These are phyloP conservation scores for Alternaria panax DNA, from an alignment of 2,329 filamentous ascomycete genomes.

Conservation along the genomic window DNA sequence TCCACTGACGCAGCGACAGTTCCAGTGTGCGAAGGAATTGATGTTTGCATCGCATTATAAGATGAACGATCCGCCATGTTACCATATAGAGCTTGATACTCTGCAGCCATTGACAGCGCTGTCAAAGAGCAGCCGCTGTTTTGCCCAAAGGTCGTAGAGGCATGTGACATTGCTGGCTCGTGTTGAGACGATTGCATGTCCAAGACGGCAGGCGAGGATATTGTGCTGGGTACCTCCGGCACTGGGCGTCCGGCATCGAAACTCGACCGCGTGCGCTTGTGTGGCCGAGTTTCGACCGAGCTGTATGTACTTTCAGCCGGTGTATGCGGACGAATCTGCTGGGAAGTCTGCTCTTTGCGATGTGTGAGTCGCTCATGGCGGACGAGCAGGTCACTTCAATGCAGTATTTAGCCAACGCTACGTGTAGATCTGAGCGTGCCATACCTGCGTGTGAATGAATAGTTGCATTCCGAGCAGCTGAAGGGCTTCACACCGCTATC, in stretches of 20 bases:
- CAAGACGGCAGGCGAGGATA: slow-evolving; percentile 29
- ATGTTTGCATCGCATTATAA: slow-evolving; percentile 19
- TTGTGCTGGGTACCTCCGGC: slow-evolving; percentile 39
- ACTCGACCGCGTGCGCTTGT: slow-evolving; percentile 38
- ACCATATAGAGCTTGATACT: slow-evolving; percentile 51
- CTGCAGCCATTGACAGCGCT: slow-evolving; percentile 52
- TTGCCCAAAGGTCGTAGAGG: slow-evolving; percentile 23
- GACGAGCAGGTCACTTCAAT: slow-evolving; percentile 50
- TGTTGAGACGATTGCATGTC: slow-evolving; percentile 30
- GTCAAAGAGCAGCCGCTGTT: slow-evolving; percentile 48
- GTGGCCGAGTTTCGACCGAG: slow-evolving; percentile 27
- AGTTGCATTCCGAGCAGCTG: slow-evolving; percentile 50
- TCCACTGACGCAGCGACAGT: slow-evolving; percentile 24
- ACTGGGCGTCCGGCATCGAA: slow-evolving; percentile 35
- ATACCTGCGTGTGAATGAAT: slow-evolving; percentile 54
- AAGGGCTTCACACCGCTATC: slow-evolving; percentile 54
- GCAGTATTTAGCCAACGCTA: not conserved
- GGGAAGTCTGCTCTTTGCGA: slow-evolving; percentile 34
- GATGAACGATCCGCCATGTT: slow-evolving; percentile 25
- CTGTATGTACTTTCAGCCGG: slow-evolving; percentile 15
- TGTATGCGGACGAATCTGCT: slow-evolving; percentile 16
- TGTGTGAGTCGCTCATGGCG: slow-evolving; percentile 52
- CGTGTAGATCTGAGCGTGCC: not conserved
- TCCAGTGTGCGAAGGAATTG: slow-evolving; percentile 23
- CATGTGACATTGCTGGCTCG: slow-evolving; percentile 24